A percentile compares a stretch with the other conserved stretches of the same genome.
Conservation (phyloP, 1,139 yeast genomes). For the Suzukiozyma palmioleophila region DNA sequence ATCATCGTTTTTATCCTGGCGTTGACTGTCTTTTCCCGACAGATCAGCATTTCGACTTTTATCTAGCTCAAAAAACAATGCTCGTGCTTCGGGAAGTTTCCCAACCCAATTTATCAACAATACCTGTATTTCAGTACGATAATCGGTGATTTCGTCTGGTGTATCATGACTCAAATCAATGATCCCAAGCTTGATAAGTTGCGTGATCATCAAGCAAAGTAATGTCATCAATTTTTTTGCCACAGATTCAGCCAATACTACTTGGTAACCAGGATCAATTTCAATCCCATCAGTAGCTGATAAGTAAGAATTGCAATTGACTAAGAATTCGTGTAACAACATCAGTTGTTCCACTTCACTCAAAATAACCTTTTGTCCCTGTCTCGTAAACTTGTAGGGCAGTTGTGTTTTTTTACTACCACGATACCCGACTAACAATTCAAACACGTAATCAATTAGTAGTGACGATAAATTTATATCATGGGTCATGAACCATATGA, state of each 20-base stretch:
- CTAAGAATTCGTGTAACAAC: conserved; percentile 66
- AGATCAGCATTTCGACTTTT: conserved; percentile 14
- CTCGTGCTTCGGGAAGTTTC: conserved; percentile 36
- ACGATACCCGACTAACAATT: conserved; percentile 50
- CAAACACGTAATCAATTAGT: conserved; percentile 54
- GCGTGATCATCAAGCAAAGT: conserved; percentile 58
- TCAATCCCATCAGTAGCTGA: conserved; percentile 37
- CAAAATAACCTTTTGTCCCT: conserved; percentile 43
- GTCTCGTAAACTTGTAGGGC: conserved; percentile 47
- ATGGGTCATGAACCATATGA: conserved; percentile 68
- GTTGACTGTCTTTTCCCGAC: conserved; percentile 1
- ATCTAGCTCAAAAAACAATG: conserved; percentile 32
- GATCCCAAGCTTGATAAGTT: conserved; percentile 40
- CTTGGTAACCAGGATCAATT: conserved; percentile 31
- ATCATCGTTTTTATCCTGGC: conserved; percentile 4
- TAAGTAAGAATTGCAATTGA: conserved; percentile 49
- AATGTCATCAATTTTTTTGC: conserved; percentile 49
- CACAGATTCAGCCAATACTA: conserved; percentile 35
- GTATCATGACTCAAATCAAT: conserved; percentile 31
- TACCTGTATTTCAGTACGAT: conserved; percentile 52
- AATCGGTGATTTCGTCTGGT: conserved; percentile 36
- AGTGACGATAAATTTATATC: conserved; percentile 50
- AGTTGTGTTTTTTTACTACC: conserved; percentile 16
- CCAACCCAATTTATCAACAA: conserved; percentile 62
- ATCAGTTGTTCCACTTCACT: conserved; percentile 58